Percentiles rank a stretch among this genome's conserved stretches.
phyloP scores from a whole-genome alignment of 73 alveolate species.

The Tetrahymena thermophila region DNA sequence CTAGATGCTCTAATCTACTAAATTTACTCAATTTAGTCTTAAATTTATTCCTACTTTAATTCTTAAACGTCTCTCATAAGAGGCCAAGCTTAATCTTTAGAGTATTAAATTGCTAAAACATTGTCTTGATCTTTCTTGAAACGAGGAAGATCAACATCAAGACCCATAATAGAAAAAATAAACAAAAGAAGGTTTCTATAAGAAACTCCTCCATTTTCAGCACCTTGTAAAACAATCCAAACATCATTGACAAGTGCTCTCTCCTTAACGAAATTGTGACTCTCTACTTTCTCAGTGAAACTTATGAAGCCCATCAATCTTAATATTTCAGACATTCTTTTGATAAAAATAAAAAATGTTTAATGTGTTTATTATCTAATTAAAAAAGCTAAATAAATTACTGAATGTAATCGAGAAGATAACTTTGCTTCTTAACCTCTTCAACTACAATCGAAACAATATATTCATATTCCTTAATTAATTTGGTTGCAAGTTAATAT shows the following conservation, averaged over 20 bases:
- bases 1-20: background rate
- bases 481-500: background rate
- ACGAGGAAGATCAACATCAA: background rate
- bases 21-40: background rate
- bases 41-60: background rate
- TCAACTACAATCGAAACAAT: background rate
- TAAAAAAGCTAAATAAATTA: background rate
- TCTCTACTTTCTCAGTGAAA: background rate
- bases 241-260: background rate
- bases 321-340: background rate
- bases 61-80: background rate
- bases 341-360: background rate
- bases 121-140: background rate
- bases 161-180: background rate
- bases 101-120: background rate
- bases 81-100: background rate
- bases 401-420: background rate
- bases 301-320: background rate
- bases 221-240: background rate
- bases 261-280: background rate
- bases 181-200: background rate
- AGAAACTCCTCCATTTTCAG: background rate
- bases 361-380: background rate
- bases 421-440: background rate
- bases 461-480: background rate